Evolutionary conservation across 1,284 basidiomycete genomes (phyloP), one percentile per base, ranked within the genome.

Genomic region (Cryptococcus wingfieldii): DNA sequence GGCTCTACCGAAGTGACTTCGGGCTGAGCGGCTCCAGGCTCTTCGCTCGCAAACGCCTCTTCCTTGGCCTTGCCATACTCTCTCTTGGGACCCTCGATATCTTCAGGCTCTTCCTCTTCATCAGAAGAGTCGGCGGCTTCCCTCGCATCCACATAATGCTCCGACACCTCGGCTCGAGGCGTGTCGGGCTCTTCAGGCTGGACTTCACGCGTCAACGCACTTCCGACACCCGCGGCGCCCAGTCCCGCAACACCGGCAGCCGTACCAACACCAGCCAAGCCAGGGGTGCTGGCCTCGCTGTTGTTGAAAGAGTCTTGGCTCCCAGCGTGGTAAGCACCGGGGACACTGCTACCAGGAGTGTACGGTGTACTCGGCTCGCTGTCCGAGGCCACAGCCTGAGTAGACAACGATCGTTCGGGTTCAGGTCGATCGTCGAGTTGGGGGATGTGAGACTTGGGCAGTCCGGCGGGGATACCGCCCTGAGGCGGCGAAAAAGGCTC

Each of bases 61-160:
- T 47, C 38, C 27, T 51, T 38, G 6, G 34, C 31, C 34, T 53
- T 43, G 41, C 50, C 53, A 16, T 47, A 47, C 18, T 39, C 34
- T 31, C 58, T 65, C 12, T 56, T 62, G 3, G 71, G 68, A 7
- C 54, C 65, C 9, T 78, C 76, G 4, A 78, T 56, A 55, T 78
- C 77, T 54, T 78, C 77, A 0, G 77, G 77, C 1, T 71, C 77
- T 27, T 76, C 70, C 47, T 78, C 77, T 10, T 74, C 74, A 38
- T 75, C 74, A 12, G 65, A 68, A 5, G 68, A 71, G 18, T 69
- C 68, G 12, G 41, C 19, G 14, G 19, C 19, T 13, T 54, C 56
- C 6, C 42, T 25, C 9, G 25, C 54, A 34, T n/a, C 16, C 41
- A 42, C 41, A 42, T 8, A 42, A 9, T 12, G 8, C 41, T 42